A percentile compares a stretch with the other conserved stretches of the same genome.
These are phyloP conservation scores for Chernovozyma aurita DNA, from an alignment of 1,139 yeast genomes.

Conservation along the genomic window DNA sequence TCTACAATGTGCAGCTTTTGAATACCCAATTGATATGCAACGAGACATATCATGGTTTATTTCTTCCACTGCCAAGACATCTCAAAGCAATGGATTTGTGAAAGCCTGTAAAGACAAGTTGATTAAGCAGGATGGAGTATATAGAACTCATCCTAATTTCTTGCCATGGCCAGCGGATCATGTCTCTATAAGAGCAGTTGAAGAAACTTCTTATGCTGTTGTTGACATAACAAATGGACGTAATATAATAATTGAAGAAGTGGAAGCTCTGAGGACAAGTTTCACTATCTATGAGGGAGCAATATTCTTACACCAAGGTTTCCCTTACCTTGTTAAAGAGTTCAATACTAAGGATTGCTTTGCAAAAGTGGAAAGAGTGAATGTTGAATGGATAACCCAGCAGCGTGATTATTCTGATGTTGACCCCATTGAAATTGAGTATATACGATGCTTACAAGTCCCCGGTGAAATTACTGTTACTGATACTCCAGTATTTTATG, in stretches of 20 bases:
- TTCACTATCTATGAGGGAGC: constrained; percentile 96
- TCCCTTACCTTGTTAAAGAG: constrained; percentile 79
- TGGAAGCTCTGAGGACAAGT: constrained; percentile 86
- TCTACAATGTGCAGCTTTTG: constrained; percentile 92
- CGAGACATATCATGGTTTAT: constrained; percentile 58
- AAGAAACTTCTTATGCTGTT: constrained; percentile 77
- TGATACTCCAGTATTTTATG: constrained; percentile 71
- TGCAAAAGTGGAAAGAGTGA: constrained; percentile 83
- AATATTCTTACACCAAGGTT: constrained; percentile 89
- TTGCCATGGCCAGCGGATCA: constrained; percentile 77
- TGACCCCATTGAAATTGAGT: constrained; percentile 76
- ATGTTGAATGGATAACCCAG: constrained; percentile 88
- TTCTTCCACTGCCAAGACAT: background rate
- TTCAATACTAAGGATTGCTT: constrained; percentile 69
- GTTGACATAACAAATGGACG: constrained; percentile 79
- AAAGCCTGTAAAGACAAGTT: constrained; percentile 42
- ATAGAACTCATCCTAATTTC: constrained; percentile 54
- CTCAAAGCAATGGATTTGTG: constrained; percentile 20
- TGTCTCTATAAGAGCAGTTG: constrained; percentile 78
- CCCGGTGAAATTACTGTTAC: constrained; percentile 8
- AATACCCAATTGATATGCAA: constrained; percentile 54
- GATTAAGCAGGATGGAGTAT: constrained; percentile 48
- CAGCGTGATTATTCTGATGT: constrained; percentile 92
- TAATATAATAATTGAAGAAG: constrained; percentile 76
- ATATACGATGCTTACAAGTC: constrained; percentile 46